Evolutionary conservation across 805 yeast species (phyloP).

Genomic region (Hanseniaspora guilliermondii): DNA sequence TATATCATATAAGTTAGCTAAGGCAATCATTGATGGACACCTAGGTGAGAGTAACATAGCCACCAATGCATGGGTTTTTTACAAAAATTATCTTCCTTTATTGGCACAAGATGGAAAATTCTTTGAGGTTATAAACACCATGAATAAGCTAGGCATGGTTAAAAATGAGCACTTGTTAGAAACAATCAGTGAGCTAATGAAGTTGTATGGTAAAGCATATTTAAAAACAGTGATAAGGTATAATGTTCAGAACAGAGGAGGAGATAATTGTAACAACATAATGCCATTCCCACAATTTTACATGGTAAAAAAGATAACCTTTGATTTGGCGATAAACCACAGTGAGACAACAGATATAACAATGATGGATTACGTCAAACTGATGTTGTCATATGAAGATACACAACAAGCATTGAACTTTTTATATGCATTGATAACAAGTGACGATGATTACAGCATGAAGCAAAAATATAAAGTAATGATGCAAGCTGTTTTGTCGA

Average conservation of each 20-base stretch:
- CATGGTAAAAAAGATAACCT: slow-evolving; percentile 1
- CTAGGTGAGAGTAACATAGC: background rate
- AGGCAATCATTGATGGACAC: background rate
- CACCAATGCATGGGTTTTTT: background rate
- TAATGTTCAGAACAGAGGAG: background rate
- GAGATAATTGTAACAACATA: background rate
- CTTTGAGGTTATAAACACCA: background rate
- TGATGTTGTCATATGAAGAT: slow-evolving; percentile 10
- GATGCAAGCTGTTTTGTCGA: background rate
- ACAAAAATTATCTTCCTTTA: slow-evolving; percentile 2
- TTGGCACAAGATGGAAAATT: slow-evolving; percentile 4
- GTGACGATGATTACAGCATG: background rate
- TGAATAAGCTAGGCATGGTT: background rate
- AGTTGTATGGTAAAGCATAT: background rate
- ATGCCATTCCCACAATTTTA: slow-evolving; percentile 11
- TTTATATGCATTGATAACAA: background rate
- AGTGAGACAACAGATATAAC: background rate
- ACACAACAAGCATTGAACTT: slow-evolving; percentile 5
- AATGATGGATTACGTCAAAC: slow-evolving; percentile 4
- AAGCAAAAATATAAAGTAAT: background rate
- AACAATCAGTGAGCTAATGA: background rate
- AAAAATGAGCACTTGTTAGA: background rate
- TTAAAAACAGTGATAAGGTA: background rate
- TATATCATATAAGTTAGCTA: background rate
- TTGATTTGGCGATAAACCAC: background rate